Evolutionary conservation across 2,329 filamentous ascomycete species (phyloP).

Genomic region (Chaetomium sp.): DNA sequence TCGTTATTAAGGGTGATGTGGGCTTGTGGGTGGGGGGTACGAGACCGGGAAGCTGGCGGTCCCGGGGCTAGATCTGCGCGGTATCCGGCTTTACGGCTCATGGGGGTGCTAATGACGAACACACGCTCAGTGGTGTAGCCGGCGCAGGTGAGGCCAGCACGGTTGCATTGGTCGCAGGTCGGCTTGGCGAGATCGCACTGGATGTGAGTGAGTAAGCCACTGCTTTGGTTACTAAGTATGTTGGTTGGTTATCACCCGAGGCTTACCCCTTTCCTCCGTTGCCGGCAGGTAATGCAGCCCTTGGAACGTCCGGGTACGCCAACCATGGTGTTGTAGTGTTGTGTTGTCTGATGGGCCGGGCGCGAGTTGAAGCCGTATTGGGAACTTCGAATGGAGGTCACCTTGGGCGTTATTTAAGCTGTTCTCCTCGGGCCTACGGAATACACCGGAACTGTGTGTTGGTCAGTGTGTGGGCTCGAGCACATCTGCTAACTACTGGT

Average conservation of each 20-base stretch:
- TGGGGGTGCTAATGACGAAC: slow-evolving; percentile 13
- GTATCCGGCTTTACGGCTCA: slow-evolving; percentile 6
- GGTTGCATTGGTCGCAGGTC: slow-evolving; percentile 5
- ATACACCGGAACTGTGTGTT: too few species aligned
- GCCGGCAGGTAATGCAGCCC: slow-evolving; percentile 9
- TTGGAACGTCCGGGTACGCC: slow-evolving; percentile 15
- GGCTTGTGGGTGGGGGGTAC: neutral
- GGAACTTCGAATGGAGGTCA: neutral
- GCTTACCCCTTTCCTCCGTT: slow-evolving; percentile 4
- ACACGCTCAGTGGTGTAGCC: slow-evolving; percentile 6
- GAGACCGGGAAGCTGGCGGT: neutral
- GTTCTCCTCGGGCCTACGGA: too few species aligned
- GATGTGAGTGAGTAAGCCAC: neutral
- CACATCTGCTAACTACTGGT: too few species aligned
- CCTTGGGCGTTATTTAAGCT: neutral
- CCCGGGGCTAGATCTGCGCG: neutral
- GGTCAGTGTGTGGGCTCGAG: too few species aligned
- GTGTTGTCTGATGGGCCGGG: neutral
- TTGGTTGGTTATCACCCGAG: neutral
- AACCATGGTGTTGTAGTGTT: slow-evolving; percentile 1
- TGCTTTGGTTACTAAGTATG: neutral
- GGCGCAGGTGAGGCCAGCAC: slow-evolving; percentile 4
- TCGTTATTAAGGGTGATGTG: neutral
- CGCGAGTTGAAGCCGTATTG: neutral
- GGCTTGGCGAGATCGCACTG: slow-evolving; percentile 11